Evolutionary conservation across 768 basidiomycete genomes (phyloP), one percentile per base, ranked within the genome.

Genomic region (Tricholoma furcatifolium): DNA sequence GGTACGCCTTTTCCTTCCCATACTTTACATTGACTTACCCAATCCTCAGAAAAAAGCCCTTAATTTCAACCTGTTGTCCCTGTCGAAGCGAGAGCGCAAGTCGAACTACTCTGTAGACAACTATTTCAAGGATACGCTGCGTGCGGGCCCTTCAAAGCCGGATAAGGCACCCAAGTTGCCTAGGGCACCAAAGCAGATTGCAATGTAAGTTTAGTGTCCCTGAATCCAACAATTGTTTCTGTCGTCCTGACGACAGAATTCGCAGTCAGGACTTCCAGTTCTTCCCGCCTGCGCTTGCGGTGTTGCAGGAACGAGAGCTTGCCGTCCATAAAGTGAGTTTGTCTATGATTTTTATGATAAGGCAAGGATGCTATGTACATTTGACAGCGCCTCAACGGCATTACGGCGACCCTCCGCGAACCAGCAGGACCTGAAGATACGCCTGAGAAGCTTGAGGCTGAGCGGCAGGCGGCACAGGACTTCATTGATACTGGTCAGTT

Each of bases 201-300:
- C 81, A 8, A 82, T 92, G 92, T 92, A 50, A 54, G 88, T 75
- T 40, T 34, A 9, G 42, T 41, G 1, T 6, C 8, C 35, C n/a
- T 43, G 1, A 6, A 31, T 7, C 40, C 60, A 34, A 47, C 27
- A 7, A 4, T 27, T 4, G 36, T 34, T 49, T 23, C 51, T 35
- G 18, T 47, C 51, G 12, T 49, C 24, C 51, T 35, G 18, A 50
- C 51, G 12, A 15, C 12, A 34, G 17, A 2, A 30, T 42, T 17
- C 50, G 21, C 61, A 94, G 91, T 58, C 88, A 94, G 70, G 96
- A 97, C 67, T 96, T 93, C 79, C 96, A 99, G 64, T 98, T 99
- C 78, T 98, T 91, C 74, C 89, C 94, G 6, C 81, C 85, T 0
- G 78, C 86, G 47, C 70, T 98, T 10, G 78, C 84, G 4, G 84